Base-by-base conservation (phyloP, 2,329 filamentous ascomycete species). In the Clarireedia hainanense region DNA sequence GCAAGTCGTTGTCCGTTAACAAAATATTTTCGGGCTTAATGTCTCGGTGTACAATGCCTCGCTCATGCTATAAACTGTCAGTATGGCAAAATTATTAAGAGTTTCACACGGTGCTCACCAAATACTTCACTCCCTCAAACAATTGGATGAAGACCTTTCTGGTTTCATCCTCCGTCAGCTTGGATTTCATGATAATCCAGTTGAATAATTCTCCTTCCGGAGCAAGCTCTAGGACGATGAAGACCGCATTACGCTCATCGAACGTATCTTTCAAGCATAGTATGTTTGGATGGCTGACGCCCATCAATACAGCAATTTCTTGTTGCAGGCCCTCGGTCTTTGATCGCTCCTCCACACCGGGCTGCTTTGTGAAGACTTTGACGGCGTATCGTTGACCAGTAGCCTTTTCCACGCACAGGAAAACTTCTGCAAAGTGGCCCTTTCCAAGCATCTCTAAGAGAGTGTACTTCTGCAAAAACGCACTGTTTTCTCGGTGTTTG, bases 121-220 rank as follows among this genome's bases (percentile, higher is more conserved):
- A 69, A 70, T 99, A 97, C 70, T 96, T 97, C 61, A 97, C 80
- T 23, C 90, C 94, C 61, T 95, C 86, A 70, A 99, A 96, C 26
- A 99, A 74, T 70, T 99, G 94, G 27, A 84, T 77, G 69, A 97
- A 97, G 23, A 99, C 77, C 70, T 89, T 92, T 40, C 92, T 84
- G 2, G 90, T 81, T 70, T 97, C 90, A 4, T 80, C 76, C 71
- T 99, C 94, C 2, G 81, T 85, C 58, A 99, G 76, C 70, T 95
- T 96, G 68, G 90, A 81, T 73, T 95, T 92, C 78, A 86, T 85
- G 26, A 96, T 87, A 59, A 99, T 96, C 73, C 84, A 86, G 68
- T 97, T 96, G 78, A 99, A 99, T 14, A 99, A 76, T 72, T 99
- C 95, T 65, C 94, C 94, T 71, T 96, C 91, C 0, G 90, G 78